A percentile compares a stretch with the other conserved stretches of the same genome.
These are phyloP conservation scores for Groenewaldozyma tartarivorans DNA, from an alignment of 805 yeast genomes.

Conservation along the genomic window DNA sequence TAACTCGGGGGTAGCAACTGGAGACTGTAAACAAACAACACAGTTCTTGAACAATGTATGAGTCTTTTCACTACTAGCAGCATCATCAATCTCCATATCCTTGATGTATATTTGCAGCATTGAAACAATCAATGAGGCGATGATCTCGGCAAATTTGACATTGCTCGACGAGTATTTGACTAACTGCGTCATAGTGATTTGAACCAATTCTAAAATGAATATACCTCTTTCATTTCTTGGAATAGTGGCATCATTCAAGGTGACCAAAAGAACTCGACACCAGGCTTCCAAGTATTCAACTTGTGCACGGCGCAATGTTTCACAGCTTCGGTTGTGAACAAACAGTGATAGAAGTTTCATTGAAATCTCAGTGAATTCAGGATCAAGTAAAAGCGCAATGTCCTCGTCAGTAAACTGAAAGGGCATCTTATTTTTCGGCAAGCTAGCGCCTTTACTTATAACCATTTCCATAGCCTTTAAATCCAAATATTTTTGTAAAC, in stretches of 20 bases:
- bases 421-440: too few relatives aligned
- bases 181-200: slow-evolving; percentile 64
- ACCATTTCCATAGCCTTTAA: slow-evolving; percentile 20
- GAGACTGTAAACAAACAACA: slow-evolving; percentile 60
- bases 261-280: slow-evolving; percentile 69
- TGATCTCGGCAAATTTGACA: slow-evolving; percentile 58
- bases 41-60: slow-evolving; percentile 67
- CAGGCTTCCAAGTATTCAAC: slow-evolving; percentile 60
- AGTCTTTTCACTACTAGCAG: slow-evolving; percentile 39
- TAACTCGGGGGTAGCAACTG: slow-evolving; percentile 55
- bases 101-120: slow-evolving; percentile 54
- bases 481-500: slow-evolving; percentile 14
- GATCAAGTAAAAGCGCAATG: slow-evolving; percentile 7
- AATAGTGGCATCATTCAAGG: slow-evolving; percentile 54
- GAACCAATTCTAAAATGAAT: slow-evolving; percentile 70
- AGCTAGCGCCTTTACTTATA: slow-evolving; percentile 4
- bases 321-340: slow-evolving; percentile 32
- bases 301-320: slow-evolving; percentile 33
- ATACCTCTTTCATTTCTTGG: slow-evolving; percentile 38
- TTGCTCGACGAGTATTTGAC: slow-evolving; percentile 64
- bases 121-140: slow-evolving; percentile 66
- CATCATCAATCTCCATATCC: slow-evolving; percentile 19
- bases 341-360: slow-evolving; percentile 27
- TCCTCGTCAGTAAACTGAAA: slow-evolving; percentile 6
- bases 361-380: slow-evolving; percentile 6